Evolutionary conservation across 495 filamentous ascomycete species (phyloP), one percentile per base, ranked within the genome.

Genomic region (Penicillium atrosanguineum): DNA sequence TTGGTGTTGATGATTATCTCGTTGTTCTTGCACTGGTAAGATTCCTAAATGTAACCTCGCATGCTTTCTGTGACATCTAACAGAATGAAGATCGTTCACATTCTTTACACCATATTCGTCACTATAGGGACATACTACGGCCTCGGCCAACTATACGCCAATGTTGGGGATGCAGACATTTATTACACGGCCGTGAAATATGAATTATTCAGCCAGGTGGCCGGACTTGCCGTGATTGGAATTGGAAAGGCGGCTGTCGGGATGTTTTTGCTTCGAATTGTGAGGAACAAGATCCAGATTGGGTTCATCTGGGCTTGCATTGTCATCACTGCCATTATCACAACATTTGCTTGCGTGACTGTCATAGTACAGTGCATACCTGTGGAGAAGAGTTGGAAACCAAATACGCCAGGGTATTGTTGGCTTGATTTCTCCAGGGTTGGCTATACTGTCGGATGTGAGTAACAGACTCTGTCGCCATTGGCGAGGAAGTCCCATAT

Each of bases 351-450:
- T 4, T 60, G 58, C 20, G 59, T 67, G 2, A 53, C 47, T 6
- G 61, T 60, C 1, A 49, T 67, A 8, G 52, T 64, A 6, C 64
- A 64, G 53, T 67, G 64, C 23, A 29, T 55, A 7, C 64, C 64
- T 0, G 61, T 67, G 11, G 25, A 67, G 43, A 60, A 54, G 26
- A 56, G 29, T 14, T 67, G 64, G 64, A 56, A 67, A 15, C 61
- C 50, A 5, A 56, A 25, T 12, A 21, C 50, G 0, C 48, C 53
- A 19, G 61, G 61, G 23, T 40, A 26, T 15, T 67, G 64, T 52
- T 64, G 61, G 59, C 34, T 67, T 8, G 55, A 67, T 36, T 67
- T 67, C 43, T 64, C 64, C 9, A 64, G 56, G 11, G 56, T 67
- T 44, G 64, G 60, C 4, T 67, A 59, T 25, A 64, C 61, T 28